phyloP scores from a whole-genome alignment of 2,329 filamentous ascomycete species.

The Chalara sp. region DNA sequence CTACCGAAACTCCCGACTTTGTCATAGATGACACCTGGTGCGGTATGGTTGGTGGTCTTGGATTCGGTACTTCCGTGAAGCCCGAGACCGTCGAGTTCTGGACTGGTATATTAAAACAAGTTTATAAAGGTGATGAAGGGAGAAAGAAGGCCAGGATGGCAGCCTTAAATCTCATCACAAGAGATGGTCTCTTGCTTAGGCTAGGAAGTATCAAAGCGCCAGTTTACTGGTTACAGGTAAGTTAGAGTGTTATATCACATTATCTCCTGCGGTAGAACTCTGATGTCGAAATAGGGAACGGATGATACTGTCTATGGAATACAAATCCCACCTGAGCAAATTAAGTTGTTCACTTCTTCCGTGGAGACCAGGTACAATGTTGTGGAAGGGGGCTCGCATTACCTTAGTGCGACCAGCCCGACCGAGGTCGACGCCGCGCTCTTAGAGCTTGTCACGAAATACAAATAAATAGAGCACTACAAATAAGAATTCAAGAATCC shows the following conservation, averaged over 20 bases:
- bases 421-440: constrained; percentile 39
- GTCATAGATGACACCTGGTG: constrained; percentile 41
- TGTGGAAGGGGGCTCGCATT: constrained; percentile 40
- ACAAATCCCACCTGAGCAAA: constrained; percentile 37
- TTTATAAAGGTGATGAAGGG: constrained; percentile 43
- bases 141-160: constrained; percentile 41
- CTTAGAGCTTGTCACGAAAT: constrained; percentile 27
- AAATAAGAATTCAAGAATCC: too few relatives aligned
- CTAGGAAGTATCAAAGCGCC: constrained; percentile 41
- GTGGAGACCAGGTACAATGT: constrained; percentile 37
- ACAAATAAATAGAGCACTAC: constrained; percentile 1
- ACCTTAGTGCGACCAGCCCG: constrained; percentile 41
- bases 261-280: not conserved
- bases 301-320: constrained; percentile 37
- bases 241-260: constrained; percentile 4
- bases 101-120: constrained; percentile 35
- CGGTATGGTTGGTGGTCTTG: constrained; percentile 37
- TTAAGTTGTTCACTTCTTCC: constrained; percentile 40
- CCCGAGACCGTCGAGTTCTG: constrained; percentile 36
- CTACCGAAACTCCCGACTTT: constrained; percentile 37
- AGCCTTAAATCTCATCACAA: constrained; percentile 35
- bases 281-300: constrained; percentile 31
- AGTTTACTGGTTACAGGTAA: constrained; percentile 45
- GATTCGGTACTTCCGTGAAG: constrained; percentile 36
- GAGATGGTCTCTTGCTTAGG: constrained; percentile 39